Evolutionary conservation across 345 rosid species (phyloP).

Genomic region (Ailanthus altissimus): DNA sequence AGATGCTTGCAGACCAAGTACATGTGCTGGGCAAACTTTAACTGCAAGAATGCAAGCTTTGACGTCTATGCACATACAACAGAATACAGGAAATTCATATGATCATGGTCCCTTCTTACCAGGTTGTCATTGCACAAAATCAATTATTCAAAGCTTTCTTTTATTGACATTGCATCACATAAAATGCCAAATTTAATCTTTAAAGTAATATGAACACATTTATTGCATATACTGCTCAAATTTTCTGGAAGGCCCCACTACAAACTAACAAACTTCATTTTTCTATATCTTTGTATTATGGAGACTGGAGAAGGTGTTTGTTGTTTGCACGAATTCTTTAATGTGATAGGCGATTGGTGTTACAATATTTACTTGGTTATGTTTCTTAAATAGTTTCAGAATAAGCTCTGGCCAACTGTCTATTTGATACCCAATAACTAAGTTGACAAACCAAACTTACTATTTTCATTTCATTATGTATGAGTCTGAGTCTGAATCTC

Average conservation of each 20-base stretch:
- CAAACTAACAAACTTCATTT: not conserved
- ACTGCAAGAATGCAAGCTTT: constrained; percentile 16
- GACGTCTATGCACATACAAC: not conserved
- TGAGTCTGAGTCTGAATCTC: constrained; percentile 15
- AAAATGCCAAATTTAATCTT: constrained; percentile 17
- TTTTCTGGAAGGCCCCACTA: not conserved
- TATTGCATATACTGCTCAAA: not conserved
- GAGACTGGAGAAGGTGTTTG: too few species aligned
- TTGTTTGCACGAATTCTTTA: constrained; percentile 7
- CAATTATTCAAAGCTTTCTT: constrained; percentile 17
- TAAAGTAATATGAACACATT: not conserved
- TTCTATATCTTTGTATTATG: not conserved
- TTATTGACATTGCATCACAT: constrained; percentile 7
- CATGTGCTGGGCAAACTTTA: constrained; percentile 18
- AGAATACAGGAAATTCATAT: constrained; percentile 11
- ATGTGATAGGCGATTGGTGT: not conserved
- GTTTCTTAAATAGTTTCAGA: not conserved
- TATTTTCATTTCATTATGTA: not conserved
- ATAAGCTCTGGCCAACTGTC: too few species aligned
- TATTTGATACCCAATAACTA: not conserved
- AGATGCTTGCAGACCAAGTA: constrained; percentile 26
- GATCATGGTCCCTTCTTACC: constrained; percentile 12
- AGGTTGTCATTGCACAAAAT: constrained; percentile 24
- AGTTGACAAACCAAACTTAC: not conserved
- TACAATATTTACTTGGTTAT: not conserved